Percentiles rank a stretch among this genome's conserved stretches.
Evolutionary conservation across 345 rosid genomes (phyloP).

Genomic region (Microthlaspi erraticum): DNA sequence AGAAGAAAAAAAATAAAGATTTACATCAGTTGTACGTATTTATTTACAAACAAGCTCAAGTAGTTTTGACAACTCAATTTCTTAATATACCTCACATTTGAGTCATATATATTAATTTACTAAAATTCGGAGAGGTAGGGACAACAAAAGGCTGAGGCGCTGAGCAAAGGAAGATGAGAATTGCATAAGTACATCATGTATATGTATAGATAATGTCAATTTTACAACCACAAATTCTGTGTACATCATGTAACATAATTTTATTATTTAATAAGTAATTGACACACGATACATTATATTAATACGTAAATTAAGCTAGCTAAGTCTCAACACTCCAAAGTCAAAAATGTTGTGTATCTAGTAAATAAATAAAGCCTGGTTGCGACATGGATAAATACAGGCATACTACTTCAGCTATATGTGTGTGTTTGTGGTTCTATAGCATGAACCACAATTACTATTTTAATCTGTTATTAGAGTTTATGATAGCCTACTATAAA

Average conservation of each 20-base stretch:
- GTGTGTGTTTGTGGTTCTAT: constrained; percentile 15
- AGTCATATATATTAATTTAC: constrained; percentile 8
- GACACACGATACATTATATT: constrained; percentile 22
- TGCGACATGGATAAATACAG: constrained; percentile 29
- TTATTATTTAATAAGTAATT: constrained; percentile 15
- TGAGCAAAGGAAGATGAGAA: constrained; percentile 23
- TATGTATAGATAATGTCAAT: not conserved
- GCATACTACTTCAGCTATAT: constrained; percentile 13
- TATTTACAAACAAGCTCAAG: constrained; percentile 2
- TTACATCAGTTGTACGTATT: not conserved
- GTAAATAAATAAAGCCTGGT: constrained; percentile 16
- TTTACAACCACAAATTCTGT: constrained; percentile 5
- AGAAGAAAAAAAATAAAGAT: not conserved
- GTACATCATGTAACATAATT: constrained; percentile 17
- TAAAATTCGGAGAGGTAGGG: constrained; percentile 20
- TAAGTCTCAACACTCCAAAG: constrained; percentile 38
- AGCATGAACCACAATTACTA: constrained; percentile 22
- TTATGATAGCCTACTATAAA: constrained; percentile 28
- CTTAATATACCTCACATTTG: constrained; percentile 17
- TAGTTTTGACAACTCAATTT: constrained; percentile 7
- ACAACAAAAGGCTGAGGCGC: constrained; percentile 20
- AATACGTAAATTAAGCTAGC: constrained; percentile 35
- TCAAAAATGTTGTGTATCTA: constrained; percentile 35
- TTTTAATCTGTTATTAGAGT: constrained; percentile 22
- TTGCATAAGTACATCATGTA: not conserved